Conservation (phyloP, 352 stramenopile species). For the Saprolegnia diclina region DNA sequence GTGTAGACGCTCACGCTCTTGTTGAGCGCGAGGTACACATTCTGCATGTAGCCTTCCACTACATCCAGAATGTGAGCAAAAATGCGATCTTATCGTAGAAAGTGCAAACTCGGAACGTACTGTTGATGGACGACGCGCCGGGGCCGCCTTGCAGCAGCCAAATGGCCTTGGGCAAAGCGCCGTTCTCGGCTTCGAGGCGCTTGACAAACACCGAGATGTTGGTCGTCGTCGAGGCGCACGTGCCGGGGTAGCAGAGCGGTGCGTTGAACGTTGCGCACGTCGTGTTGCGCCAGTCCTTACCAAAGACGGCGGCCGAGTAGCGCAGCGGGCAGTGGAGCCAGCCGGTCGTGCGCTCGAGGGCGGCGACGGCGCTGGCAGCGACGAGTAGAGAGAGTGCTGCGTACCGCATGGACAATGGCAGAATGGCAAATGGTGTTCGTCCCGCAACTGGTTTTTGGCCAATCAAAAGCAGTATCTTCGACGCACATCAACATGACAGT, state of each 20-base stretch:
- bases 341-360: too few relatives aligned
- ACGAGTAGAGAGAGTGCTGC: too few relatives aligned
- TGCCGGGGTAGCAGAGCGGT: slow-evolving; percentile 27
- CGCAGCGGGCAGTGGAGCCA: too few relatives aligned
- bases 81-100: background rate
- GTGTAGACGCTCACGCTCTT: slow-evolving; percentile 42
- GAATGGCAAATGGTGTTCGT: too few relatives aligned
- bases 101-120: slow-evolving; percentile 16
- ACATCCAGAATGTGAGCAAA: background rate
- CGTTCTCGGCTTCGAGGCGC: slow-evolving; percentile 15
- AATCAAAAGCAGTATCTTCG: too few relatives aligned
- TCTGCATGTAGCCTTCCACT: background rate
- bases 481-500: too few relatives aligned
- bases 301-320: too few relatives aligned
- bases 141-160: slow-evolving; percentile 28
- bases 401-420: too few relatives aligned
- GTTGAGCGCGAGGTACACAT: background rate
- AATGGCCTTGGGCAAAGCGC: slow-evolving; percentile 2
- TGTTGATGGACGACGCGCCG: slow-evolving; percentile 10
- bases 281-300: background rate
- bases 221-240: slow-evolving; percentile 20
- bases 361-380: too few relatives aligned
- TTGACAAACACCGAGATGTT: slow-evolving; percentile 29
- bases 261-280: slow-evolving; percentile 25
- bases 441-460: too few relatives aligned